Conservation (phyloP, 495 filamentous ascomycete genomes). For the Hypoxylon lienhwacheense region DNA sequence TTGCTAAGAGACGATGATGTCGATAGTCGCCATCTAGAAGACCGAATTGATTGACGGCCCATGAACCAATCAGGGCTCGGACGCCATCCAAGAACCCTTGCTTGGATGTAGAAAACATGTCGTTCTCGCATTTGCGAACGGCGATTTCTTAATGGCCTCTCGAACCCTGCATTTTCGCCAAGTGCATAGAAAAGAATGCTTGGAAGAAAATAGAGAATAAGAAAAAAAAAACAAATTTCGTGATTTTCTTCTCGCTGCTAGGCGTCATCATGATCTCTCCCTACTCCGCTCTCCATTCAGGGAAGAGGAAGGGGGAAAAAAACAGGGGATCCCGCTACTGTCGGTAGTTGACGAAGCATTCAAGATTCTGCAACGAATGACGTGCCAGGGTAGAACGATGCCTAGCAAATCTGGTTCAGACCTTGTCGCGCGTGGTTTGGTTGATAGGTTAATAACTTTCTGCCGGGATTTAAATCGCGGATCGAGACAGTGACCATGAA, state of each 20-base stretch:
- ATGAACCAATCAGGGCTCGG: constrained; percentile 17
- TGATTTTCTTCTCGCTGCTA: constrained; percentile 4
- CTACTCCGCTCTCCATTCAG: background rate
- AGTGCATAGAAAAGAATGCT: constrained; percentile 17
- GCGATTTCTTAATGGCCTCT: constrained; percentile 10
- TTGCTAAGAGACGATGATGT: constrained; percentile 5
- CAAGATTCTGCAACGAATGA: constrained; percentile 16
- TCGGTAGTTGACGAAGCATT: constrained; percentile 23
- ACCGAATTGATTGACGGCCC: constrained; percentile 12
- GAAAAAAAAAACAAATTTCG: constrained; percentile 9
- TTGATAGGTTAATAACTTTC: constrained; percentile 34
- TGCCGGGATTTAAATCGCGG: constrained; percentile 21
- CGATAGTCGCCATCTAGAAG: constrained; percentile 14
- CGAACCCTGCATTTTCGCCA: constrained; percentile 26
- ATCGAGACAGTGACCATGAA: constrained; percentile 7
- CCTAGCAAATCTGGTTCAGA: constrained; percentile 29
- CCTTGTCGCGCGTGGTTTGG: constrained; percentile 22
- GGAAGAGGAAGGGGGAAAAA: background rate
- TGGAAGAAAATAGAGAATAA: too few relatives aligned
- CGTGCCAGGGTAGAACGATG: constrained; percentile 11
- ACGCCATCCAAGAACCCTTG: constrained; percentile 2
- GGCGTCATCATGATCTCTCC: constrained; percentile 15
- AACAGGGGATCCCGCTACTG: constrained; percentile 4
- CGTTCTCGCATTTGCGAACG: constrained; percentile 8
- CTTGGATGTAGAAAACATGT: constrained; percentile 12